These are phyloP conservation scores for Penicillium sp. DNA, from an alignment of 2,329 filamentous ascomycete genomes.

Conservation along the genomic window DNA sequence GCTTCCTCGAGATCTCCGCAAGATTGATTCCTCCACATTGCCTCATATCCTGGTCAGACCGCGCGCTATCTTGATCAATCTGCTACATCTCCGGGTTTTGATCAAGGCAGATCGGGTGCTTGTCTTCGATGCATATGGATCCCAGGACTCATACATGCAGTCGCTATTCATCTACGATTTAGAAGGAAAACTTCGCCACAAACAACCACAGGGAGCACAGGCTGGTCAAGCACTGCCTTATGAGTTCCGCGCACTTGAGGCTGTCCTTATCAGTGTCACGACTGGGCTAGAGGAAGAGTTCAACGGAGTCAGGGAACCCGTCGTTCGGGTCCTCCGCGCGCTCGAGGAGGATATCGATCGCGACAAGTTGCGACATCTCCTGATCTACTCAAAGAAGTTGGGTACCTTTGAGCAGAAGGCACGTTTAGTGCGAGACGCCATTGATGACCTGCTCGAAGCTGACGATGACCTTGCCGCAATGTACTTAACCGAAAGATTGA, in stretches of 20 bases:
- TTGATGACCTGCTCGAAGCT: conserved; percentile 91
- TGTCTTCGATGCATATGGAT: conserved; percentile 94
- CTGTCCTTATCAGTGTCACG: conserved; percentile 90
- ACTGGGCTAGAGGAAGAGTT: conserved; percentile 91
- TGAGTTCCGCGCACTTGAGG: conserved; percentile 93
- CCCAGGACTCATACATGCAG: conserved; percentile 90
- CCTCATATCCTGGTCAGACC: conserved; percentile 93
- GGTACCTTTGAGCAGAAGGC: conserved; percentile 98
- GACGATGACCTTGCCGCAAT: conserved; percentile 93
- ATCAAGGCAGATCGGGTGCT: conserved; percentile 94
- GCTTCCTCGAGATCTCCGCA: conserved; percentile 88
- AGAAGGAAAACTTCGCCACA: conserved; percentile 86
- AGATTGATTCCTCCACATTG: conserved; percentile 94
- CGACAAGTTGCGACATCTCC: conserved; percentile 83
- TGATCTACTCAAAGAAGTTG: conserved; percentile 92
- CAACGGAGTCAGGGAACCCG: conserved; percentile 86
- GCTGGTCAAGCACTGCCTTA: conserved; percentile 69
- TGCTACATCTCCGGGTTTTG: conserved; percentile 91
- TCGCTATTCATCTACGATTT: conserved; percentile 98
- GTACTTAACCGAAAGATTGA: conserved; percentile 88
- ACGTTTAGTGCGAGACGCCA: conserved; percentile 86
- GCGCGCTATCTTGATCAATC: conserved; percentile 88
- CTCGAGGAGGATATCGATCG: conserved; percentile 96
- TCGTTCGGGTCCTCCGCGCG: conserved; percentile 82
- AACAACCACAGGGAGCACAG: conserved; percentile 49